A percentile compares a stretch with the other conserved stretches of the same genome.
These are phyloP conservation scores for Fusarium sacchari DNA, from an alignment of 2,329 filamentous ascomycete genomes.

Conservation along the genomic window DNA sequence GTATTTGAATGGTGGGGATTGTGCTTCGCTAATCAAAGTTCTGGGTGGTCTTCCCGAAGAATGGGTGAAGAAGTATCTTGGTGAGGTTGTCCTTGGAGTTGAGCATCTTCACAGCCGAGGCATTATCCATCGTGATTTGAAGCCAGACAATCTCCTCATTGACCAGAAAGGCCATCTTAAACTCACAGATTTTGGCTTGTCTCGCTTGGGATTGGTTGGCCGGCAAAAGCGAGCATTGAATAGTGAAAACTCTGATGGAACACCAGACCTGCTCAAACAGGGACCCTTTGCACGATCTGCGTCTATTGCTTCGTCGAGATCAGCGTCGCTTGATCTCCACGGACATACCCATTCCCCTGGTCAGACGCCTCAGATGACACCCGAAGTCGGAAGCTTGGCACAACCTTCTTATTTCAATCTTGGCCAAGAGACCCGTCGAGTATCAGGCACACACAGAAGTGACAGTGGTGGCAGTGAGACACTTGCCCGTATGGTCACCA, in stretches of 20 bases:
- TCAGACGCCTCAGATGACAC: slow-evolving; percentile 87
- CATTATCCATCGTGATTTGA: slow-evolving; percentile 96
- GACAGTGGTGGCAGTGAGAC: slow-evolving; percentile 93
- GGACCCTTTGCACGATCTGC: slow-evolving; percentile 88
- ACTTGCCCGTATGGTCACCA: slow-evolving; percentile 82
- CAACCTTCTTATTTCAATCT: slow-evolving; percentile 96
- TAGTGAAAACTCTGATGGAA: slow-evolving; percentile 79
- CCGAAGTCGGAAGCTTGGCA: slow-evolving; percentile 70
- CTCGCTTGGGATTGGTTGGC: slow-evolving; percentile 95
- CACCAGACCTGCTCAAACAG: slow-evolving; percentile 90
- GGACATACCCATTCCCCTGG: slow-evolving; percentile 77
- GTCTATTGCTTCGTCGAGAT: slow-evolving; percentile 89
- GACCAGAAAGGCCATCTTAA: slow-evolving; percentile 97
- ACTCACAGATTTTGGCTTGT: slow-evolving; percentile 96
- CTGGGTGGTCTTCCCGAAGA: slow-evolving; percentile 92
- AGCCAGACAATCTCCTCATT: slow-evolving; percentile 96
- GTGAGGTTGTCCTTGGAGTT: slow-evolving; percentile 95
- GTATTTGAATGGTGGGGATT: slow-evolving; percentile 97
- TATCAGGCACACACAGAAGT: slow-evolving; percentile 81
- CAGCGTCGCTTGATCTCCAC: slow-evolving; percentile 91
- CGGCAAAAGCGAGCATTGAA: slow-evolving; percentile 94
- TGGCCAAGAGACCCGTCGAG: slow-evolving; percentile 71
- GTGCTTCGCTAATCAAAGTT: slow-evolving; percentile 94
- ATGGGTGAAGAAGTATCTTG: slow-evolving; percentile 97
- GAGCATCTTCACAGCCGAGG: slow-evolving; percentile 94